Evolutionary conservation across 345 rosid species (phyloP), one percentile per base, ranked within the genome.

Genomic region (Eucalyptus erythrocorys): DNA sequence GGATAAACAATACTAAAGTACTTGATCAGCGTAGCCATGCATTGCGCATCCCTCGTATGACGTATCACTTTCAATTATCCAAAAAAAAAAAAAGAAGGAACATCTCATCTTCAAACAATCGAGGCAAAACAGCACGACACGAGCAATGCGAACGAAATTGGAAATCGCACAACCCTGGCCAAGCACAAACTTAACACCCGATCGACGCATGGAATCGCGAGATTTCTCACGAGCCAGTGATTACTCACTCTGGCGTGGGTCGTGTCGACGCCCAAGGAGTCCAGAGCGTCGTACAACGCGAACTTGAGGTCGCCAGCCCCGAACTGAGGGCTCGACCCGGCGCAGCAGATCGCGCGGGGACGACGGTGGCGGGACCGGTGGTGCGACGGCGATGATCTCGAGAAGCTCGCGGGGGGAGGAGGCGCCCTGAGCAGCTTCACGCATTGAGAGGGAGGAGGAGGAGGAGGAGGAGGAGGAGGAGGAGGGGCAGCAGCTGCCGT

Each of bases 261-360:
- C n/a, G 94, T 89, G 88, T 92, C 91, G 84, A 89, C 84, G 84
- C 93, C 93, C 40, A 81, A 66, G 68, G 91, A 88, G 81, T 93
- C 93, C 88, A 93, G 64, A n/a, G 92, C 94, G 45, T 91, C 92
- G 86, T 91, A 94, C 66, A 93, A 53, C 64, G 53, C 87, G 10
- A 92, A 91, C 85, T 91, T 88, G 90, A 89, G 90, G 50, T 89
- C 91, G 64, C 85, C 32, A 45, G 89, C 85, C 1, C 26, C 59
- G 85, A 87, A 43, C 14, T 57, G 88, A 22, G 88, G 88, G 42
- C 86, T 53, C 26, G 90, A 87, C 88, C 85, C 90, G 24, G 89
- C 81, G 34, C 88, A 24, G 87, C 92, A 90, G 19, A 55, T 79
- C 27, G 81, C 59, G 37, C 89, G 90, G 57, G 26, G 7, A 87